A percentile compares a stretch with the other conserved stretches of the same genome.
These are phyloP conservation scores for Saccharomyces hybrid DNA, from an alignment of 1,139 yeast species.

Conservation along the genomic window DNA sequence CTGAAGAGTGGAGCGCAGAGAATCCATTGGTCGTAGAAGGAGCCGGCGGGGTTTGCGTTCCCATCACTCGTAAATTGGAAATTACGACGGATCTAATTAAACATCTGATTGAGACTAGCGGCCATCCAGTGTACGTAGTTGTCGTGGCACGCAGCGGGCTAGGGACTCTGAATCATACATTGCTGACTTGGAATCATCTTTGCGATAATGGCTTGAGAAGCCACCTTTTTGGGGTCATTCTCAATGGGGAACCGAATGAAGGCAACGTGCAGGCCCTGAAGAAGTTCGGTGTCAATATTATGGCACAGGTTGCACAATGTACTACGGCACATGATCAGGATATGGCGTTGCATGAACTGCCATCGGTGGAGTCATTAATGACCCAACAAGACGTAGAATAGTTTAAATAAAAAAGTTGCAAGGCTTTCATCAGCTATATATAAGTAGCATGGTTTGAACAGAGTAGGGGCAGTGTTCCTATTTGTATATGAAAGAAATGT, in stretches of 20 bases:
- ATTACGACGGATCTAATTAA: constrained; percentile 28
- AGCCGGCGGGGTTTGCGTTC: constrained; percentile 32
- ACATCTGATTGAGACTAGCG: constrained; percentile 10
- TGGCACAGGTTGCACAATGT: constrained; percentile 12
- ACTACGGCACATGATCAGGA: constrained; percentile 1
- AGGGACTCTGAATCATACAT: constrained; percentile 32
- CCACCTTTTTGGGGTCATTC: constrained; percentile 22
- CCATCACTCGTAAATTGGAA: constrained; percentile 21
- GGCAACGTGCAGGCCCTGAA: constrained; percentile 23
- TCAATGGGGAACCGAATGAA: constrained; percentile 25
- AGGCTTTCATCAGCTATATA: neutral
- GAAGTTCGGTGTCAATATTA: constrained; percentile 13
- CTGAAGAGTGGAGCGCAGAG: constrained; percentile 7
- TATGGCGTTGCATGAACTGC: constrained; percentile 6
- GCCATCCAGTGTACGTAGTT: constrained; percentile 19
- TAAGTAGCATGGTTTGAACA: neutral
- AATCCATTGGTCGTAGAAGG: constrained; percentile 30
- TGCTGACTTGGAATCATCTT: constrained; percentile 28
- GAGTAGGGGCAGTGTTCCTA: neutral
- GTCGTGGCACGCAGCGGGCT: constrained; percentile 30
- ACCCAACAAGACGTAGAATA: neutral
- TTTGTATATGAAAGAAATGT: neutral
- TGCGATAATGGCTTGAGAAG: constrained; percentile 13
- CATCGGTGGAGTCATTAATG: constrained; percentile 2
- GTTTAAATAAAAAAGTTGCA: neutral